Percentiles rank a stretch among this genome's conserved stretches.
Conservation (phyloP, 805 yeast species). For the Cyberlindnera samutprakarnensis region DNA sequence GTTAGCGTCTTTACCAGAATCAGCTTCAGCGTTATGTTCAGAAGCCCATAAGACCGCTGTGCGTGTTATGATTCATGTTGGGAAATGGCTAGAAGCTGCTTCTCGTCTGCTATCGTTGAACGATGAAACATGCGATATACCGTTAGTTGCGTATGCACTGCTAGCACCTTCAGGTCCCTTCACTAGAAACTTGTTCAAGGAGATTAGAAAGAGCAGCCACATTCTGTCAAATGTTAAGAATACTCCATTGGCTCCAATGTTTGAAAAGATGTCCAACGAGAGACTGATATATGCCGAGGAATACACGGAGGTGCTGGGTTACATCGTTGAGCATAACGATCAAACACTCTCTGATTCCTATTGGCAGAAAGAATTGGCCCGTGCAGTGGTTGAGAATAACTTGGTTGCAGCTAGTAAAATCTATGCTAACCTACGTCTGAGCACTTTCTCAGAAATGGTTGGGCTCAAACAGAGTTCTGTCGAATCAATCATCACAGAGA, state of each 20-base stretch:
- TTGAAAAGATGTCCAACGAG: slow-evolving; percentile 9
- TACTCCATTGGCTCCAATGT: slow-evolving; percentile 8
- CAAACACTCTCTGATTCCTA: slow-evolving; percentile 3
- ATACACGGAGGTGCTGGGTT: slow-evolving; percentile 2
- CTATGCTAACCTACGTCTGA: slow-evolving; percentile 11
- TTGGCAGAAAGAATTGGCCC: slow-evolving; percentile 2
- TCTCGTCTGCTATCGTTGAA: slow-evolving; percentile 10
- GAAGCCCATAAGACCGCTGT: slow-evolving; percentile 8
- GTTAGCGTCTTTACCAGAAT: slow-evolving; percentile 1
- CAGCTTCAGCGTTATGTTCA: neutral
- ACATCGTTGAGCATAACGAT: slow-evolving; percentile 2
- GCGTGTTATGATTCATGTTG: slow-evolving; percentile 13
- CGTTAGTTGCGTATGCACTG: slow-evolving; percentile 9
- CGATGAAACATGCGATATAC: slow-evolving; percentile 7
- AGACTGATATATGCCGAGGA: slow-evolving; percentile 14
- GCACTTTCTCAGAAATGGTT: slow-evolving; percentile 9
- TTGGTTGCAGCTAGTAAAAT: slow-evolving; percentile 9
- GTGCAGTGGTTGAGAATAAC: slow-evolving; percentile 14
- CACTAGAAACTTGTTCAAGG: slow-evolving; percentile 7
- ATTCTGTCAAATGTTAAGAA: slow-evolving; percentile 2
- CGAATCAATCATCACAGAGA: slow-evolving; percentile 8
- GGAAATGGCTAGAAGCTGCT: slow-evolving; percentile 18
- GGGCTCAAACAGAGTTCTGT: slow-evolving; percentile 4
- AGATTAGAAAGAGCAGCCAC: slow-evolving; percentile 5
- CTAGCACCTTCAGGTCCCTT: slow-evolving; percentile 9